A percentile compares a stretch with the other conserved stretches of the same genome.
Conservation (phyloP, 768 basidiomycete genomes). For the Collybiopsis luxurians region DNA sequence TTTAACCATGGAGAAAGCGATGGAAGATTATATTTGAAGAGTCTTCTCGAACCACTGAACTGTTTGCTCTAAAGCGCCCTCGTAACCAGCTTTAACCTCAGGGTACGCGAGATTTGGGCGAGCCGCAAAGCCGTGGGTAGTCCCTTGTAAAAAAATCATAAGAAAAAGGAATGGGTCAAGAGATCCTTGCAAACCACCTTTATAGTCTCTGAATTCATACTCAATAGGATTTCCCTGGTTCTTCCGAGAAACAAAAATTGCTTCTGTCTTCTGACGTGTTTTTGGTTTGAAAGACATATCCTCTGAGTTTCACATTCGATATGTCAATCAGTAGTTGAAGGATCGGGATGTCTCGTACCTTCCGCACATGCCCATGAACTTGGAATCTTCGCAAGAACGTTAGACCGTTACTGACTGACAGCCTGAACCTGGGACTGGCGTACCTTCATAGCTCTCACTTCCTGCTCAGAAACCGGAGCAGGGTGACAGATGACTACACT, state of each 20-base stretch:
- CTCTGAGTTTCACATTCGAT: conserved; percentile 30
- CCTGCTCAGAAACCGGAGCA: conserved; percentile 26
- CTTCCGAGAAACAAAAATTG: conserved; percentile 32
- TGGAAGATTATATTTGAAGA: conserved; percentile 22
- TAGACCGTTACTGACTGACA: no score
- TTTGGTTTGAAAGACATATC: conserved; percentile 33
- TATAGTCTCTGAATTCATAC: conserved; percentile 44
- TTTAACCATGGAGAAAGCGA: no score
- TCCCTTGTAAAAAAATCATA: no score
- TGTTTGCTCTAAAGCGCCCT: conserved; percentile 39
- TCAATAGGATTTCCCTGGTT: conserved; percentile 34
- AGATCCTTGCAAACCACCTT: conserved; percentile 39
- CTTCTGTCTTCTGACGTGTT: conserved; percentile 32
- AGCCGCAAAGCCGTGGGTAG: conserved; percentile 44
- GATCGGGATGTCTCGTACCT: conserved; percentile 10
- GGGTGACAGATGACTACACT: conserved; percentile 43
- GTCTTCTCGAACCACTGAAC: conserved; percentile 46
- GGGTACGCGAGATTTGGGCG: conserved; percentile 36
- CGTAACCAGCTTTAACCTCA: conserved; percentile 38
- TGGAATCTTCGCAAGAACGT: conserved; percentile 12
- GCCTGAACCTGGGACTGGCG: no score
- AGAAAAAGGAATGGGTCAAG: no score
- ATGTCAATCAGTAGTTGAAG: no score
- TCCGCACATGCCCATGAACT: conserved; percentile 16
- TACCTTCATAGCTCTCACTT: conserved; percentile 35